Percentiles rank a stretch among this genome's conserved stretches.
Conservation (phyloP, 2,329 filamentous ascomycete species). For the Aspergillus japonicus region DNA sequence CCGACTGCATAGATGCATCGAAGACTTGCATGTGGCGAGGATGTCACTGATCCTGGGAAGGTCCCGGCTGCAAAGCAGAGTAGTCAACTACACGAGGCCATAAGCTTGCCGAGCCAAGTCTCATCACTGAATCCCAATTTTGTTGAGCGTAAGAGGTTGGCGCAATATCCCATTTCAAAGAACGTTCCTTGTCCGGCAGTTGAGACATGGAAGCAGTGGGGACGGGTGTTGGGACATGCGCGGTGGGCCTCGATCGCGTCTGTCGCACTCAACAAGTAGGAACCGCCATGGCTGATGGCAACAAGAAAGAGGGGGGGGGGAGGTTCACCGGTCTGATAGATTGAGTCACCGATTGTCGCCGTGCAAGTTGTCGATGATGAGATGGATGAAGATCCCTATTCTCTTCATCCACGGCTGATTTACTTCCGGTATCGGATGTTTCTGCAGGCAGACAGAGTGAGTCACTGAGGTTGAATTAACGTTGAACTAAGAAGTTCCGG, state of each 20-base stretch:
- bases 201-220: neutral
- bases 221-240: neutral
- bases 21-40: too few relatives aligned
- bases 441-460: neutral
- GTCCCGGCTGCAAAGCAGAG: too few relatives aligned
- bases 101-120: too few relatives aligned
- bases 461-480: neutral
- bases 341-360: neutral
- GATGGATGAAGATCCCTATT: neutral
- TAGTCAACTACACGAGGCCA: too few relatives aligned
- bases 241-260: neutral
- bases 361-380: neutral
- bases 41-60: too few relatives aligned
- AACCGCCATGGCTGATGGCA: neutral
- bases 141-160: too few relatives aligned
- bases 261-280: neutral
- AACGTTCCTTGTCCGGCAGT: neutral
- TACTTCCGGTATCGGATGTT: neutral
- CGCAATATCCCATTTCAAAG: too few relatives aligned
- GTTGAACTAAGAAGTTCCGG: neutral
- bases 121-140: too few relatives aligned
- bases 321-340: neutral
- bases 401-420: neutral
- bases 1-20: too few relatives aligned
- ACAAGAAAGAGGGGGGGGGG: too few relatives aligned